Percentiles rank a stretch among this genome's conserved stretches.
Evolutionary conservation across 192 early-diverging fungal genomes (phyloP).

Genomic region (Coemansia umbellata): DNA sequence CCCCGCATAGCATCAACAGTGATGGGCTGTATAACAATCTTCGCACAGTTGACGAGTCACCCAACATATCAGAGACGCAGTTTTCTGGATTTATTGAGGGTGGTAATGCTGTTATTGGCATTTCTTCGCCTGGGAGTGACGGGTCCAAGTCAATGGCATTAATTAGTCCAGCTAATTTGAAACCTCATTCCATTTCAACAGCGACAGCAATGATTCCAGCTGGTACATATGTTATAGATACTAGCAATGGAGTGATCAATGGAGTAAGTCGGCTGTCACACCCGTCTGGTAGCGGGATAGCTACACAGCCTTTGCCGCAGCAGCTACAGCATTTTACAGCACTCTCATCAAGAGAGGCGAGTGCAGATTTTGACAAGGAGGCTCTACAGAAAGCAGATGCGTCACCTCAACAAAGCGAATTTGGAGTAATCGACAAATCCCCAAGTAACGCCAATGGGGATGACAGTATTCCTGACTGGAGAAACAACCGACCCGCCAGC

Average conservation of each 20-base stretch:
- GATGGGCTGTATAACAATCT: constrained; percentile 31
- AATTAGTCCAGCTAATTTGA: not conserved
- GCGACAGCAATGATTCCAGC: not conserved
- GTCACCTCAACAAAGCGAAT: too few species aligned
- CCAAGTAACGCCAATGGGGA: too few species aligned
- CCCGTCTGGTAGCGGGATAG: not conserved
- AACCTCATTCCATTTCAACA: not conserved
- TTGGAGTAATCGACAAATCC: too few species aligned
- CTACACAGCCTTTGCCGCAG: not conserved
- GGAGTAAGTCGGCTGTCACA: too few species aligned
- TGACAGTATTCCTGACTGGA: not conserved
- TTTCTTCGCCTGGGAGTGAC: too few species aligned
- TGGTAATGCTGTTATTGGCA: too few species aligned
- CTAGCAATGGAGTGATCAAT: not conserved
- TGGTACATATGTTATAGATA: not conserved
- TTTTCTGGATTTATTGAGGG: too few species aligned
- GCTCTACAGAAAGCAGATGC: too few species aligned
- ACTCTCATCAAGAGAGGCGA: not conserved
- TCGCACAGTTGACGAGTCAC: constrained; percentile 14
- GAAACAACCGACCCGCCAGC: not conserved
- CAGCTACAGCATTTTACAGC: not conserved
- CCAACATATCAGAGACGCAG: too few species aligned
- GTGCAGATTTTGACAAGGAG: not conserved
- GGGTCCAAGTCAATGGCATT: not conserved
- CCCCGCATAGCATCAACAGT: constrained; percentile 29